Base-by-base conservation (phyloP, 169 alveolate species). In the Eimeria nieschulzi region DNA sequence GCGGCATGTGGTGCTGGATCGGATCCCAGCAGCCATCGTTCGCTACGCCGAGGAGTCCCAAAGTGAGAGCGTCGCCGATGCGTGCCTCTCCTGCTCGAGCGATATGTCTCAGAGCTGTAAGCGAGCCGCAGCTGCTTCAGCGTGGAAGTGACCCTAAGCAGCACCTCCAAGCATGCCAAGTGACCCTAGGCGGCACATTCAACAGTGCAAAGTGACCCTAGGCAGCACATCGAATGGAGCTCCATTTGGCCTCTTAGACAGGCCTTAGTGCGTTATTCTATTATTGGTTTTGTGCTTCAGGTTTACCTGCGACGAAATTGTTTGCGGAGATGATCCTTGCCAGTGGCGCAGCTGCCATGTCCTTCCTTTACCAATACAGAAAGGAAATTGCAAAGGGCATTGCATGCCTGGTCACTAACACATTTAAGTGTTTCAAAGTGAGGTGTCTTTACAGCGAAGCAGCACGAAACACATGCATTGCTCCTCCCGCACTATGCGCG, bases 301-400 rank as follows among this genome's bases (percentile, higher is more conserved):
- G 68, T 19, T 59, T 59, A 1, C 68, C 68, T 59, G 68, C 68
- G 5, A 19, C 68, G 68, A 59, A 59, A 59, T 19, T 59, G 68
- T 59, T 59, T 19, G 23, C n/a, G n/a, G 68, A 59, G 68, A 59
- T 19, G 15, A 1, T 59, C 15, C n/a, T 59, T 1, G 68, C 68
- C 68, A 59, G 23, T 19, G 68, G 68, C 68, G 68, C 68, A 19
- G 68, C 68, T 59, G 68, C 68, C 68, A 59, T 59, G n/a, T 59
- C 68, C 23, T 12, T 59, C 23, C n/a, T 59, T 59, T 59, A 59
- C 68, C 15, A 59, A 15, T 59, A 59, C n/a, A 12, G 68, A 12
- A 59, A 59, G 68, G 23, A 59, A 19, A 12, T 59, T 12, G 23
- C n/a, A 19, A 59, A 59, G 23, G 68, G 68, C 68, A 5, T 59